Evolutionary conservation across 139 green algal genomes (phyloP).

Genomic region (Chlamydomonas sphaeroides): DNA sequence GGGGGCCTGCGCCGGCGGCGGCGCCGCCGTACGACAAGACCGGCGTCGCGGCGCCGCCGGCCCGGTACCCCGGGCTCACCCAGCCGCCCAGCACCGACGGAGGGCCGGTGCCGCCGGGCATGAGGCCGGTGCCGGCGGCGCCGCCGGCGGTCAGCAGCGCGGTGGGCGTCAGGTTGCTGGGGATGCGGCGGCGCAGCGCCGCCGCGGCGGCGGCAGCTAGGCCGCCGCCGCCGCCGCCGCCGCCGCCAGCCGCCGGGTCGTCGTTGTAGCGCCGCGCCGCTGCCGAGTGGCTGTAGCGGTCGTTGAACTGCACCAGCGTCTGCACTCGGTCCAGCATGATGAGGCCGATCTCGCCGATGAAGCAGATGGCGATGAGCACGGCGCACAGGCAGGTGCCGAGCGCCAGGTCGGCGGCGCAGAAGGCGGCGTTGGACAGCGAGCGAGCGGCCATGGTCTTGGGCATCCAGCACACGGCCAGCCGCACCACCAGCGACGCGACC

Average conservation of each 20-base stretch:
- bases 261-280: conserved; percentile 12
- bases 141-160: neutral
- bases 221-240: neutral
- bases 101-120: neutral
- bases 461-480: neutral
- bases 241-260: neutral
- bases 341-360: conserved; percentile 38
- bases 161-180: neutral
- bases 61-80: neutral
- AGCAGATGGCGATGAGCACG: conserved; percentile 26
- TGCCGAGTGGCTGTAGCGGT: neutral
- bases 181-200: neutral
- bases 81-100: neutral
- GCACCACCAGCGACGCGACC: conserved; percentile 2
- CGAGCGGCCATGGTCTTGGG: conserved; percentile 29
- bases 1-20: no score
- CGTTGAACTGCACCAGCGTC: conserved; percentile 37
- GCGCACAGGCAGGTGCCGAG: neutral
- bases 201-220: neutral
- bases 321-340: conserved; percentile 38
- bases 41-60: no score
- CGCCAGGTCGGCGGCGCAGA: neutral
- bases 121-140: no score
- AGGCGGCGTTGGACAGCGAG: neutral
- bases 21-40: no score